Evolutionary conservation across 352 stramenopile genomes (phyloP).

Genomic region (Blastocystis hominis): DNA sequence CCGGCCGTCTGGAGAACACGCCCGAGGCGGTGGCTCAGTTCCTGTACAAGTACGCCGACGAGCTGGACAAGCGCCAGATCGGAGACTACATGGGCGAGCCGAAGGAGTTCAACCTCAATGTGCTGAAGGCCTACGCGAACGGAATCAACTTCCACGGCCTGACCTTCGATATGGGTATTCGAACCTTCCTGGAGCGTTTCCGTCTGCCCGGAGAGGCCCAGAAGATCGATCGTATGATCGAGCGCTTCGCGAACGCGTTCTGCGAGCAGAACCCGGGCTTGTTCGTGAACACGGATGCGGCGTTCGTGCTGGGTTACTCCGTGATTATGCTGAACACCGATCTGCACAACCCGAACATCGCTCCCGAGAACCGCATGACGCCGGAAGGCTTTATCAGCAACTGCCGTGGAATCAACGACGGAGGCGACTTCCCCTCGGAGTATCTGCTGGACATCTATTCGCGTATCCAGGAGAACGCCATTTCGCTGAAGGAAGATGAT

Average conservation of each 20-base stretch:
- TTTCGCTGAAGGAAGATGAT: conserved; percentile 90
- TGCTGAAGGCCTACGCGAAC: conserved; percentile 89
- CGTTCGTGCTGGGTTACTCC: conserved; percentile 92
- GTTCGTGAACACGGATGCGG: conserved; percentile 87
- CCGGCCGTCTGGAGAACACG: conserved; percentile 80
- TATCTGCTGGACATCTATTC: conserved; percentile 86
- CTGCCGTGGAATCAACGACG: conserved; percentile 90
- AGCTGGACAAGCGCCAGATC: conserved; percentile 90
- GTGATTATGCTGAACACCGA: conserved; percentile 92
- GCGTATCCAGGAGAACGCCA: conserved; percentile 83
- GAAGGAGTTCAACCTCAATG: conserved; percentile 72
- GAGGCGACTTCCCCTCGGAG: conserved; percentile 81
- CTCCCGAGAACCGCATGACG: conserved; percentile 91
- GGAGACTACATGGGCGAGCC: conserved; percentile 93
- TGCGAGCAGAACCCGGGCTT: conserved; percentile 73
- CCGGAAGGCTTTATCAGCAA: conserved; percentile 87
- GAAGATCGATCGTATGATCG: conserved; percentile 99
- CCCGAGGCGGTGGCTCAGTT: conserved; percentile 83
- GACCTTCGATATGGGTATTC: conserved; percentile 89
- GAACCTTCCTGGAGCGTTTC: conserved; percentile 90
- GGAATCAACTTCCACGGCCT: conserved; percentile 83
- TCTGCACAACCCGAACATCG: conserved; percentile 95
- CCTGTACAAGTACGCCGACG: conserved; percentile 77
- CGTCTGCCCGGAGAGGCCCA: conserved; percentile 93
- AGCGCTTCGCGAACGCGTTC: conserved; percentile 94